phyloP scores from a whole-genome alignment of 441 rosid genomes.

The Erysimum cheiri region DNA sequence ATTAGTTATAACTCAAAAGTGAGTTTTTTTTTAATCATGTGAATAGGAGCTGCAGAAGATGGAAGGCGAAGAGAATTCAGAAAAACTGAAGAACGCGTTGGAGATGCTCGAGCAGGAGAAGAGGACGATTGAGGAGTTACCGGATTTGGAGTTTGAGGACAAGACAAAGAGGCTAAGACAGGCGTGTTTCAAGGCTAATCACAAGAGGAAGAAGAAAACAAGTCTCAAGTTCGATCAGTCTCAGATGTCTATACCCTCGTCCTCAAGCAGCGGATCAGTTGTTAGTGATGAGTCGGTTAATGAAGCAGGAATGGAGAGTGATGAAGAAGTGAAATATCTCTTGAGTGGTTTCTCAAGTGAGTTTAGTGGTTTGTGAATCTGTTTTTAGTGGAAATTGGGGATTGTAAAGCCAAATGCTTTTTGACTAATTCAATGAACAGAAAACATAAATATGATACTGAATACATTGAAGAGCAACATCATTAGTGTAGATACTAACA shows the following conservation, averaged over 20 bases:
- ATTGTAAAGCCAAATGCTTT: slow-evolving; percentile 41
- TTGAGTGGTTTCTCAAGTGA: slow-evolving; percentile 45
- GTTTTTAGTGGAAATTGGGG: background rate
- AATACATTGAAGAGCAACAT: background rate
- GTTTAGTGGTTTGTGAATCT: slow-evolving; percentile 27
- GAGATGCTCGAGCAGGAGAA: slow-evolving; percentile 65
- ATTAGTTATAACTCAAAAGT: background rate
- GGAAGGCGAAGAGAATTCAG: slow-evolving; percentile 49
- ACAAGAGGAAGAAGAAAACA: slow-evolving; percentile 71
- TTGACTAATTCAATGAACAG: slow-evolving; percentile 37
- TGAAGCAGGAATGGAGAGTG: slow-evolving; percentile 36
- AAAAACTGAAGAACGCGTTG: slow-evolving; percentile 52
- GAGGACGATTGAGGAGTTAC: slow-evolving; percentile 62
- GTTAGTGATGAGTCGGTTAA: background rate
- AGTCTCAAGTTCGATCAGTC: slow-evolving; percentile 9
- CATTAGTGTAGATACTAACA: slow-evolving; percentile 15
- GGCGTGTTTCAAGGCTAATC: slow-evolving; percentile 84
- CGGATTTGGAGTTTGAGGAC: slow-evolving; percentile 64
- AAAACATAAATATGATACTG: slow-evolving; percentile 31
- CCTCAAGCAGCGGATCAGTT: slow-evolving; percentile 23
- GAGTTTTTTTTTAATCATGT: background rate
- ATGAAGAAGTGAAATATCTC: slow-evolving; percentile 48
- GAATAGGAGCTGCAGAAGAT: slow-evolving; percentile 53
- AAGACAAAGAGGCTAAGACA: slow-evolving; percentile 76
- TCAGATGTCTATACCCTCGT: slow-evolving; percentile 3